Evolutionary conservation across 2,329 filamentous ascomycete species (phyloP).

Genomic region (Monosporascus sp.): DNA sequence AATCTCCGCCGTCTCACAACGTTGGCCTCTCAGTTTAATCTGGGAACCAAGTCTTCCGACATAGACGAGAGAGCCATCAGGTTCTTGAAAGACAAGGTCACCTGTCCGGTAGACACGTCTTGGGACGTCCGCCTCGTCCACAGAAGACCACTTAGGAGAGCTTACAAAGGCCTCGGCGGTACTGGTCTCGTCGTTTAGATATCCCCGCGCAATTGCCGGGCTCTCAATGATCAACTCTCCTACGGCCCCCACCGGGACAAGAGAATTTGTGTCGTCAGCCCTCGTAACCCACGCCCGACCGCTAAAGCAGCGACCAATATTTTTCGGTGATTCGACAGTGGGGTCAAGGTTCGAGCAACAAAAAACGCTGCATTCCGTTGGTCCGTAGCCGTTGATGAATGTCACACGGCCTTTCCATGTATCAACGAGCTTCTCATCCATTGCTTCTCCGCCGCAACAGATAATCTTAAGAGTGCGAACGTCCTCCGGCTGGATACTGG

Average conservation of each 20-base stretch:
- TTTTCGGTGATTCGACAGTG: neutral
- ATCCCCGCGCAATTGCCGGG: neutral
- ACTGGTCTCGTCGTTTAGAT: neutral
- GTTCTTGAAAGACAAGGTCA: slow-evolving; percentile 30
- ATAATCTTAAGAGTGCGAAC: neutral
- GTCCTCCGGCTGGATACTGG: neutral
- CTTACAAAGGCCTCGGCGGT: neutral
- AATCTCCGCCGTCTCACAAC: slow-evolving; percentile 33
- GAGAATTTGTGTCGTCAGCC: neutral
- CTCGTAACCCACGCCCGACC: neutral
- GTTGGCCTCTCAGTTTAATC: slow-evolving; percentile 46
- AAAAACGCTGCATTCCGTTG: neutral
- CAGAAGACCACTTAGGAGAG: neutral
- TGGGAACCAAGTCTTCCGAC: slow-evolving; percentile 45
- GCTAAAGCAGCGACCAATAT: neutral
- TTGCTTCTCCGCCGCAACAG: neutral
- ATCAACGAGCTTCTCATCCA: neutral
- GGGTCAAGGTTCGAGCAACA: neutral
- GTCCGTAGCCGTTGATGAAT: neutral
- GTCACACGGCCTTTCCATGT: neutral
- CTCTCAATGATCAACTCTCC: neutral
- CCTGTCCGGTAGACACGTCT: slow-evolving; percentile 33
- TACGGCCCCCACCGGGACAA: neutral
- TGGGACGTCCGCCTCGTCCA: neutral
- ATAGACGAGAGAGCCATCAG: slow-evolving; percentile 28